phyloP scores from a whole-genome alignment of 768 basidiomycete species.

The Macrolepiota dolichaula region DNA sequence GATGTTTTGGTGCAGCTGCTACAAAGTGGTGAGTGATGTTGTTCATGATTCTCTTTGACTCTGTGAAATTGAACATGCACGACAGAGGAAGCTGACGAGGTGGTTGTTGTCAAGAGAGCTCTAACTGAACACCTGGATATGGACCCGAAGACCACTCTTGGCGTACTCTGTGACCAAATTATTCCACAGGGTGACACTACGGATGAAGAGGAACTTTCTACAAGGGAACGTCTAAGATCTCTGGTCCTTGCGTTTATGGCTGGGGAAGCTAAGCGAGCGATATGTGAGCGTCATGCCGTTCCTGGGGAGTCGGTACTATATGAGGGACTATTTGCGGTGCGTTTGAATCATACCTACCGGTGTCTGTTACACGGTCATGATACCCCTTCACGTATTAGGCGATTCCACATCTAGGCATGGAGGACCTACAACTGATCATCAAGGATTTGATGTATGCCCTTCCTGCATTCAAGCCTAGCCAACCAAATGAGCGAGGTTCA shows the following conservation, averaged over 20 bases:
- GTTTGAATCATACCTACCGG: slow-evolving; percentile 7
- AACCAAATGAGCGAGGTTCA: slow-evolving; percentile 3
- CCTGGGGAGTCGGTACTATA: slow-evolving; percentile 42
- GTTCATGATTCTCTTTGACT: not conserved
- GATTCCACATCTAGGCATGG: slow-evolving; percentile 37
- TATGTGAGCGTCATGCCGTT: slow-evolving; percentile 38
- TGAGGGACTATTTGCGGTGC: slow-evolving; percentile 46
- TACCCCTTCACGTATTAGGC: slow-evolving; percentile 34
- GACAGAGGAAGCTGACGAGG: slow-evolving; percentile 67
- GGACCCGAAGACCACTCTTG: slow-evolving; percentile 56
- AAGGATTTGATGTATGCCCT: slow-evolving; percentile 15
- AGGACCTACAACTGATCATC: slow-evolving; percentile 40
- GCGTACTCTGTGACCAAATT: slow-evolving; percentile 70
- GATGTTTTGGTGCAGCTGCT: slow-evolving; percentile 75
- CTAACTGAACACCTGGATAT: slow-evolving; percentile 61
- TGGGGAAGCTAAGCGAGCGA: slow-evolving; percentile 43
- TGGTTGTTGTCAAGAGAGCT: slow-evolving; percentile 55
- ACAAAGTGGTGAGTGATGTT: slow-evolving; percentile 56
- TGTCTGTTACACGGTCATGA: not conserved
- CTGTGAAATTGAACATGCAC: not conserved
- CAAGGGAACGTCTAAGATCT: slow-evolving; percentile 52
- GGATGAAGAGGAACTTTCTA: slow-evolving; percentile 57
- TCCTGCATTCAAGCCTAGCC: slow-evolving; percentile 8
- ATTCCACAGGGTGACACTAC: slow-evolving; percentile 43
- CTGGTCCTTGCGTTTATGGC: slow-evolving; percentile 61